Conservation (phyloP, 805 yeast species). For the Wickerhamomyces chaumierensis region DNA sequence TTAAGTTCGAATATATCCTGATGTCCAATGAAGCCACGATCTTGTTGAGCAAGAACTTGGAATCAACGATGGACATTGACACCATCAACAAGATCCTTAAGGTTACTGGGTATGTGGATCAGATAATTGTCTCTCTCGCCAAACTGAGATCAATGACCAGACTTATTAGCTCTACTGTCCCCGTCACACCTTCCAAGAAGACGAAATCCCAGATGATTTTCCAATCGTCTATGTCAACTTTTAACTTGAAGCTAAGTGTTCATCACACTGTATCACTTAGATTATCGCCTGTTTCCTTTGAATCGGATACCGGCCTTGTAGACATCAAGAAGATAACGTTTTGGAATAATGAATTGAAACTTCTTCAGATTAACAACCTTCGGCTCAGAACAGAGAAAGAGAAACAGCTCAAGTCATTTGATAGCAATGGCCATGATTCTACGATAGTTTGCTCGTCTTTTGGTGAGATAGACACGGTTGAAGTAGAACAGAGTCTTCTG, state of each 20-base stretch:
- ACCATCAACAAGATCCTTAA: slow-evolving; percentile 20
- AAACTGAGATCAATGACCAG: slow-evolving; percentile 5
- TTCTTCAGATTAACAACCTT: slow-evolving; percentile 16
- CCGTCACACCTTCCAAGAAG: slow-evolving; percentile 1
- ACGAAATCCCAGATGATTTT: slow-evolving; percentile 4
- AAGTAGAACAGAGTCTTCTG: slow-evolving; percentile 16
- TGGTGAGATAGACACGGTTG: slow-evolving; percentile 17
- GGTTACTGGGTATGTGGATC: slow-evolving; percentile 17
- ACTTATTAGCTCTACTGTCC: neutral
- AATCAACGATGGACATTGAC: slow-evolving; percentile 5
- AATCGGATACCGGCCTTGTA: slow-evolving; percentile 23
- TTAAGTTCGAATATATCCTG: slow-evolving; percentile 38
- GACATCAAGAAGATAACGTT: slow-evolving; percentile 24
- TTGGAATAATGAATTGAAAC: slow-evolving; percentile 9
- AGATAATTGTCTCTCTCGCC: slow-evolving; percentile 15
- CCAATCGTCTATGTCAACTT: slow-evolving; percentile 13
- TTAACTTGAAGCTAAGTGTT: slow-evolving; percentile 5
- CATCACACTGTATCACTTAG: slow-evolving; percentile 15
- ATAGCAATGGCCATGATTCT: slow-evolving; percentile 19
- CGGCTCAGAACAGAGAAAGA: slow-evolving; percentile 10
- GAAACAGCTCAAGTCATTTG: slow-evolving; percentile 17
- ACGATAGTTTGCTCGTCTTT: slow-evolving; percentile 8
- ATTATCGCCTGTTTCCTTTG: slow-evolving; percentile 34
- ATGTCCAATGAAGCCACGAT: slow-evolving; percentile 26
- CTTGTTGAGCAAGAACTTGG: slow-evolving; percentile 32